Percentiles rank a stretch among this genome's conserved stretches.
Evolutionary conservation across 306 rosid genomes (phyloP).

Genomic region (Urtica urens): DNA sequence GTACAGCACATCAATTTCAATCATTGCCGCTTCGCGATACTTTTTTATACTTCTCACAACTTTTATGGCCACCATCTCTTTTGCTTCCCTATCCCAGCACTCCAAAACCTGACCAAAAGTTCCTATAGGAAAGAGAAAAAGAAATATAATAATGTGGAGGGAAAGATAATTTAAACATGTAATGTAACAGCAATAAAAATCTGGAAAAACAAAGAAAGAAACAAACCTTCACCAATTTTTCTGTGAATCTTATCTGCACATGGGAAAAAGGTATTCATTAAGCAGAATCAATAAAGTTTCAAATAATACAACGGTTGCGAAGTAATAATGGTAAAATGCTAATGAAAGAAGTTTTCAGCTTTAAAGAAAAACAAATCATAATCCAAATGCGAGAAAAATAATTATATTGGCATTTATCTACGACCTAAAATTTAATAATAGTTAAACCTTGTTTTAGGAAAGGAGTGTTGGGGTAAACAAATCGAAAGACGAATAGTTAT

Average conservation of each 20-base stretch:
- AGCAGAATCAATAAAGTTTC: not conserved
- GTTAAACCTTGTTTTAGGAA: slow-evolving; percentile 34
- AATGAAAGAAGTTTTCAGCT: not conserved
- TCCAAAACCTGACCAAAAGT: slow-evolving; percentile 88
- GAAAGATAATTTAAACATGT: no score
- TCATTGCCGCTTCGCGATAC: slow-evolving; percentile 77
- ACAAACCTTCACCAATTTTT: slow-evolving; percentile 81
- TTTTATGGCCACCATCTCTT: slow-evolving; percentile 81
- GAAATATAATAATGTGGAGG: slow-evolving; percentile 1
- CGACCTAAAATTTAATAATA: not conserved
- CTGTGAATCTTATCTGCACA: slow-evolving; percentile 58
- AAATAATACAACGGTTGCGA: not conserved
- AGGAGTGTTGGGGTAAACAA: no score
- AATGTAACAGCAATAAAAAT: no score
- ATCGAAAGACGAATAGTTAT: no score
- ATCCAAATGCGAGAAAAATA: not conserved
- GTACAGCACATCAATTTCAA: slow-evolving; percentile 71
- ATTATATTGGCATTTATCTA: no score
- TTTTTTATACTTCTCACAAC: slow-evolving; percentile 72
- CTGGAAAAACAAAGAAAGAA: not conserved
- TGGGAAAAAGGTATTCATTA: not conserved
- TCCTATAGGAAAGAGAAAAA: slow-evolving; percentile 20
- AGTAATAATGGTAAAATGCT: not conserved
- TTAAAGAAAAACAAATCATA: not conserved
- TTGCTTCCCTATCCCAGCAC: slow-evolving; percentile 83